These are phyloP conservation scores for Leccinum imitatum DNA, from an alignment of 768 basidiomycete genomes.

Conservation along the genomic window DNA sequence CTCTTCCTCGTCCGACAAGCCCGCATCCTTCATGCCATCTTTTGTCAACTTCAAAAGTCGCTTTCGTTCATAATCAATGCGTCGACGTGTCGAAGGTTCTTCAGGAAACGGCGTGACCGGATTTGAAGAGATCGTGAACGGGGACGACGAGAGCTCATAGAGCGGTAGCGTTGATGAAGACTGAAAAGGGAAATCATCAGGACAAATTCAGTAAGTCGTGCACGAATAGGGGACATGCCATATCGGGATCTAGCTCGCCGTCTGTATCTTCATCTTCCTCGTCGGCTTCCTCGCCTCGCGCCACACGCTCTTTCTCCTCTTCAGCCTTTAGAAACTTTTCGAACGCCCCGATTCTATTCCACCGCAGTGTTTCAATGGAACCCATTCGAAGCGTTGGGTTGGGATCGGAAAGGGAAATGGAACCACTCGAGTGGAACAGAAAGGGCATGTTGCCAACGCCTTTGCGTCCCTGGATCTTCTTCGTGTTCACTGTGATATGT, in stretches of 20 bases:
- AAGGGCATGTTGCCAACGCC: slow-evolving; percentile 62
- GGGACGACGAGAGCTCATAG: slow-evolving; percentile 27
- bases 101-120: slow-evolving; percentile 32
- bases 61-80: slow-evolving; percentile 32
- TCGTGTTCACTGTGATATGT: slow-evolving; percentile 63
- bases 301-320: slow-evolving; percentile 27
- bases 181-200: slow-evolving; percentile 8
- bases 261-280: slow-evolving; percentile 26
- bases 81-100: slow-evolving; percentile 26
- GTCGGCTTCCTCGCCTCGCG: slow-evolving; percentile 18
- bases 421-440: slow-evolving; percentile 55
- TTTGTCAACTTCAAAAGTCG: slow-evolving; percentile 30
- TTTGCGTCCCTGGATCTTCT: slow-evolving; percentile 49
- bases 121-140: slow-evolving; percentile 26
- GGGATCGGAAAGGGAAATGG: slow-evolving; percentile 27
- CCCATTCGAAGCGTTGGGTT: slow-evolving; percentile 24
- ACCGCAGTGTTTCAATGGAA: slow-evolving; percentile 26
- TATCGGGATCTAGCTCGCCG: slow-evolving; percentile 28
- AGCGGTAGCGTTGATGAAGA: slow-evolving; percentile 30
- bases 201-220: neutral
- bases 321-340: slow-evolving; percentile 28
- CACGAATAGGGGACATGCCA: slow-evolving; percentile 17
- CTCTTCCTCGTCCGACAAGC: slow-evolving; percentile 21
- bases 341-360: slow-evolving; percentile 30
- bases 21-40: slow-evolving; percentile 29